phyloP scores from a whole-genome alignment of 1,284 basidiomycete genomes.

The Trichosporon sp. region DNA sequence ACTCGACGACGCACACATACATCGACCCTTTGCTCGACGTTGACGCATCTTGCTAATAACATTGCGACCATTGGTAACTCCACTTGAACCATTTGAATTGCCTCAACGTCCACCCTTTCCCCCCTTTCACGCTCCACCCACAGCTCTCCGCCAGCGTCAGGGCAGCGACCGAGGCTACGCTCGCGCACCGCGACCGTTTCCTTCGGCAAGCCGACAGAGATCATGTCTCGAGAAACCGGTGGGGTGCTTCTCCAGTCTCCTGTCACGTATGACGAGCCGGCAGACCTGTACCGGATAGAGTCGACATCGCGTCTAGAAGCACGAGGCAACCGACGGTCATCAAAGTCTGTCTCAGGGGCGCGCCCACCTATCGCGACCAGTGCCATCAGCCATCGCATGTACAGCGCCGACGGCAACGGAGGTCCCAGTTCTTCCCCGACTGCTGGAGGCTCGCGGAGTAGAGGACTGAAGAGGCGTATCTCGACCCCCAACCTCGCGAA shows the following conservation, averaged over 20 bases:
- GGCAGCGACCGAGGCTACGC: slow-evolving; percentile 28
- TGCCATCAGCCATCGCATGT: slow-evolving; percentile 23
- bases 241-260: slow-evolving; percentile 22
- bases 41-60: neutral
- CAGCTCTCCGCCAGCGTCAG: slow-evolving; percentile 16
- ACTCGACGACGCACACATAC: neutral
- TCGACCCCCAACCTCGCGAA: slow-evolving; percentile 44
- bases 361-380: slow-evolving; percentile 34
- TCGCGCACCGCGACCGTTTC: slow-evolving; percentile 47
- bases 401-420: slow-evolving; percentile 23
- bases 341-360: slow-evolving; percentile 37
- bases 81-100: neutral
- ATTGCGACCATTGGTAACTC: neutral
- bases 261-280: slow-evolving; percentile 13
- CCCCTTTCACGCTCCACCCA: slow-evolving; percentile 14
- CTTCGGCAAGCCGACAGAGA: slow-evolving; percentile 32
- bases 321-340: slow-evolving; percentile 29
- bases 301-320: slow-evolving; percentile 21
- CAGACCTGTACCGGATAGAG: slow-evolving; percentile 17
- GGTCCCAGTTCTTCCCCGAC: slow-evolving; percentile 20
- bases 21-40: neutral
- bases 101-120: neutral
- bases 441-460: slow-evolving; percentile 21
- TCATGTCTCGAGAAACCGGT: slow-evolving; percentile 32
- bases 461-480: slow-evolving; percentile 48